Evolutionary conservation across 306 rosid genomes (phyloP), one percentile per base, ranked within the genome.

Genomic region (Astragalus membranaceus): DNA sequence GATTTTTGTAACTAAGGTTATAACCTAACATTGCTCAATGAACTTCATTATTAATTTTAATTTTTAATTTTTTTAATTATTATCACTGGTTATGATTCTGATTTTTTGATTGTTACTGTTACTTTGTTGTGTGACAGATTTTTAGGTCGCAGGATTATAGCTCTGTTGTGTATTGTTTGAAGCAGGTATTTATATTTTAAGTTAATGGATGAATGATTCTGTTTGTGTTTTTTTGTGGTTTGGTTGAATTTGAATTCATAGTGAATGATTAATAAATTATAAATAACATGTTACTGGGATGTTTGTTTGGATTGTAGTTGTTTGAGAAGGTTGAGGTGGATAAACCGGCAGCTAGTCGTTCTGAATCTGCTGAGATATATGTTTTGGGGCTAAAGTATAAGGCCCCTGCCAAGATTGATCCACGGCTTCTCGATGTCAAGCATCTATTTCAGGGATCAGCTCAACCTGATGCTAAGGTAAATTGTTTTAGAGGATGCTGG

Each of bases 121-220:
- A 7, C 0, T 14, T 79, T 32, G 47, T 70, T 37, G 0, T 57
- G 36, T 73, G 33, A 15, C 78, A 94, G 96, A 84, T 94, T 70
- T 94, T 91, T 79, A 86, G 99, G 92, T 94, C 99, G 5, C 99
- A 94, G 65, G 99, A 94, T 81, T 91, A 94, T 58, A 89, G 86
- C 57, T 86, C 98, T 5, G 90, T 94, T 14, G 74, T 82, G 55
- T 94, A 84, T 75, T 88, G 96, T 66, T 70, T 94, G 41, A 83
- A 85, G 83, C 88, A 88, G 94, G 98, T 91, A 75, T 78, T 33
- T 5, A 1, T 5, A 43, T 20, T 41, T 50, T 30, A 1, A 9
- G 11, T 41, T 5, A 1, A 52, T 17, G 1, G 10, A 52, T 55
- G 4, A 1, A 44, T 71, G 14, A 32, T 43, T 26, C 0, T 30